Evolutionary conservation across 805 yeast genomes (phyloP).

Genomic region (Komagataella pastoris): DNA sequence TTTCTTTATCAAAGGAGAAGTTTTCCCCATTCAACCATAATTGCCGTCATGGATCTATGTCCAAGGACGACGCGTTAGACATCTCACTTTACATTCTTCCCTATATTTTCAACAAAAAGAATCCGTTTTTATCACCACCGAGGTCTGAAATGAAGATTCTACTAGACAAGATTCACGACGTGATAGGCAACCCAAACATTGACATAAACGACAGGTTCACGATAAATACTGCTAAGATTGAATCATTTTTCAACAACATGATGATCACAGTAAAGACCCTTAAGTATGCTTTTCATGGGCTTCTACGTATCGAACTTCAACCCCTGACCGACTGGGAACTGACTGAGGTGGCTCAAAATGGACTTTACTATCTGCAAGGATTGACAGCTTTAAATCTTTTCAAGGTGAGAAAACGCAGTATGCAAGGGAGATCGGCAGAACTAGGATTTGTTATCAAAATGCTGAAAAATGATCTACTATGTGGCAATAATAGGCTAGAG

Average conservation of each 20-base stretch:
- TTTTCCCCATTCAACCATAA: slow-evolving; percentile 59
- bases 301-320: slow-evolving; percentile 14
- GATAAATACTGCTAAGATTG: slow-evolving; percentile 30
- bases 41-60: slow-evolving; percentile 26
- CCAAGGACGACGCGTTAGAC: slow-evolving; percentile 19
- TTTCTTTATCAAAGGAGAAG: slow-evolving; percentile 42
- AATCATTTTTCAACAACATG: slow-evolving; percentile 32
- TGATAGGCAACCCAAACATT: slow-evolving; percentile 50
- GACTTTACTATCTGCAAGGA: slow-evolving; percentile 61
- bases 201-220: slow-evolving; percentile 25
- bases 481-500: slow-evolving; percentile 59
- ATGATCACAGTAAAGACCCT: slow-evolving; percentile 11
- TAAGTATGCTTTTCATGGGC: slow-evolving; percentile 39
- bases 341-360: slow-evolving; percentile 28
- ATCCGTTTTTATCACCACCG: slow-evolving; percentile 45
- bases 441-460: slow-evolving; percentile 59
- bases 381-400: slow-evolving; percentile 55
- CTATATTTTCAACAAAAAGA: slow-evolving; percentile 38
- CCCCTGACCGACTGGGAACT: slow-evolving; percentile 15
- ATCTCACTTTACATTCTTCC: slow-evolving; percentile 34
- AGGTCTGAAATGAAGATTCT: slow-evolving; percentile 62
- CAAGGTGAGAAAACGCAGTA: slow-evolving; percentile 55
- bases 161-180: slow-evolving; percentile 58
- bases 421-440: slow-evolving; percentile 76
- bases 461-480: slow-evolving; percentile 52